A percentile compares a stretch with the other conserved stretches of the same genome.
Conservation (phyloP, 2,329 filamentous ascomycete species). For the Magnaporthiopsis incrustans region DNA sequence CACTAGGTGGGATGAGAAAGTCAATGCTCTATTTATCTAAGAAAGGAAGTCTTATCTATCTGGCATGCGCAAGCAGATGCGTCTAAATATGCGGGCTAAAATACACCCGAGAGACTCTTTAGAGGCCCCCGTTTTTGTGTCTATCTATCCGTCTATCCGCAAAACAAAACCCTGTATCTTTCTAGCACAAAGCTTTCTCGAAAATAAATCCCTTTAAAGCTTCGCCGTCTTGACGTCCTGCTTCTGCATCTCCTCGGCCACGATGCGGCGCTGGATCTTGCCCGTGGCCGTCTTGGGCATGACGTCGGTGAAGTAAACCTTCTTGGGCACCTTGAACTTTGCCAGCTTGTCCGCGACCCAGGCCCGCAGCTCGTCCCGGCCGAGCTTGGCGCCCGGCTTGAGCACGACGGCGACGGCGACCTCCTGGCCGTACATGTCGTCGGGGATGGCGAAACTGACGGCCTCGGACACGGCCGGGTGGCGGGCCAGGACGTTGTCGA, state of each 20-base stretch:
- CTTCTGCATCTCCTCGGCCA: conserved; percentile 79
- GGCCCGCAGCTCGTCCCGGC: conserved; percentile 52
- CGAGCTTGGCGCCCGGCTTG: conserved; percentile 52
- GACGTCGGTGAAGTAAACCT: conserved; percentile 73
- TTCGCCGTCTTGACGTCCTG: conserved; percentile 47
- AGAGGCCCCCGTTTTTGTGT: too few species aligned
- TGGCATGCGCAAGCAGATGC: too few species aligned
- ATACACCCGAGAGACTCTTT: too few species aligned
- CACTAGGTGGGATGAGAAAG: too few species aligned
- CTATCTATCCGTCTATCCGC: too few species aligned
- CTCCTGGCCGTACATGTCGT: conserved; percentile 78
- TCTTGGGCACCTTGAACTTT: conserved; percentile 81
- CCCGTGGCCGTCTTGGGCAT: conserved; percentile 93
- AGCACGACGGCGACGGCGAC: conserved; percentile 69
- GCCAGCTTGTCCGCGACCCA: conserved; percentile 65
- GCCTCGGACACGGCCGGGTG: conserved; percentile 68
- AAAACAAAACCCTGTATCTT: too few species aligned
- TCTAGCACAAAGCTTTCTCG: neutral
- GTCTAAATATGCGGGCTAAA: too few species aligned
- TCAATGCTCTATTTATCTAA: too few species aligned
- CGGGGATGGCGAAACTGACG: conserved; percentile 75
- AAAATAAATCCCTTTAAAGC: conserved; percentile 29
- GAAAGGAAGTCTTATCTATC: too few species aligned
- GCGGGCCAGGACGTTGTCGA: conserved; percentile 74
- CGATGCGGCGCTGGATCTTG: conserved; percentile 78